phyloP scores from a whole-genome alignment of 345 rosid species.

The Cardamine resedifolia region DNA sequence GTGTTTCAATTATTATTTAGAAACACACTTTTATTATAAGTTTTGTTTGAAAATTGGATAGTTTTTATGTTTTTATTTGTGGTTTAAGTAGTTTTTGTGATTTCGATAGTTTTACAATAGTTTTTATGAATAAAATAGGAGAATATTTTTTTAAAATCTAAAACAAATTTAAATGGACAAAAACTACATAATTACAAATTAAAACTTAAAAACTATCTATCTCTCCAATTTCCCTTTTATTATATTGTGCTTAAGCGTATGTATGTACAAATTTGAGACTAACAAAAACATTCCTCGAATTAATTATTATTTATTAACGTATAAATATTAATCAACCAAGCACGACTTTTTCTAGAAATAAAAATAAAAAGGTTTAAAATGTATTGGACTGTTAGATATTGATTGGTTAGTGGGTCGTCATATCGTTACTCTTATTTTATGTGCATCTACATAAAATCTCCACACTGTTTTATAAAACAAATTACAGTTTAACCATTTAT shows the following conservation, averaged over 20 bases:
- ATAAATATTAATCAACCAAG: conserved; percentile 16
- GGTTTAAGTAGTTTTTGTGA: too few relatives aligned
- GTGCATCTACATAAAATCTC: background rate
- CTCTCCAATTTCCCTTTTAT: background rate
- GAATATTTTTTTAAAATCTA: too few relatives aligned
- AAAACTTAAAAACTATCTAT: too few relatives aligned
- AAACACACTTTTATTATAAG: too few relatives aligned
- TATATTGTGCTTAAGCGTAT: conserved; percentile 25
- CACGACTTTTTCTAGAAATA: conserved; percentile 3
- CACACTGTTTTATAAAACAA: background rate
- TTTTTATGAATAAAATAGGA: too few relatives aligned
- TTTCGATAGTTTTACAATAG: too few relatives aligned
- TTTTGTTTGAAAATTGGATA: too few relatives aligned
- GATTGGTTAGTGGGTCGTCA: conserved; percentile 11
- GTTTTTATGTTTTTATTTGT: too few relatives aligned
- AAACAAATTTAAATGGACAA: too few relatives aligned
- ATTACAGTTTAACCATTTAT: background rate
- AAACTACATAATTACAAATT: too few relatives aligned
- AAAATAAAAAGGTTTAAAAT: background rate
- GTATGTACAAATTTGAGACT: conserved; percentile 26
- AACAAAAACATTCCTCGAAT: conserved; percentile 2
- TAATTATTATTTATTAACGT: background rate
- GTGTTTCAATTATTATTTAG: conserved; percentile 30
- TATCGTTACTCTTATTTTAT: background rate
- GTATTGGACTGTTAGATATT: conserved; percentile 20